A percentile compares a stretch with the other conserved stretches of the same genome.
Evolutionary conservation across 2,329 filamentous ascomycete genomes (phyloP).

Genomic region (Penicillium sp.): DNA sequence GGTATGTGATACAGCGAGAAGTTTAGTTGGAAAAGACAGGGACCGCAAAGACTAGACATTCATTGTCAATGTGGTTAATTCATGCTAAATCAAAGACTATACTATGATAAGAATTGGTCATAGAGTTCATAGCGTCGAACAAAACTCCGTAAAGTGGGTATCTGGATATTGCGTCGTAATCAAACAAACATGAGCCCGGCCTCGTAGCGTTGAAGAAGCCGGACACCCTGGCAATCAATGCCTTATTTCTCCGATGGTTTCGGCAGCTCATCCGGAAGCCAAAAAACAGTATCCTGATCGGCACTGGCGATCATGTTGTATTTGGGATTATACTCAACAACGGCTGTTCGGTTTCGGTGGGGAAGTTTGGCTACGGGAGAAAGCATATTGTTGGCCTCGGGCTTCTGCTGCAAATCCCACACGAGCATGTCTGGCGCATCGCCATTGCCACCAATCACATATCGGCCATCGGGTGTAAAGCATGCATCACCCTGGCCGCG

Average conservation of each 20-base stretch:
- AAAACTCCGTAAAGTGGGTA: not conserved
- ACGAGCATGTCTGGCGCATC: conserved; percentile 71
- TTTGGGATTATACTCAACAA: conserved; percentile 85
- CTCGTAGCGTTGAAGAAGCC: not conserved
- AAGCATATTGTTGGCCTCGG: conserved; percentile 56
- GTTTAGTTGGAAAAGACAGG: conserved; percentile 68
- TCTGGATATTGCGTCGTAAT: not conserved
- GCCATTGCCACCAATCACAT: conserved; percentile 76
- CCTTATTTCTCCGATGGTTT: conserved; percentile 35
- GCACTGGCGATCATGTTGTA: conserved; percentile 91
- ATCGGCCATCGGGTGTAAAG: conserved; percentile 87
- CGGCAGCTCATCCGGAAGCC: conserved; percentile 66
- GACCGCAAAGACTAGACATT: conserved; percentile 34
- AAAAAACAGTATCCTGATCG: conserved; percentile 79
- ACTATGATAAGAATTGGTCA: not conserved
- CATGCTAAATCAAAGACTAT: not conserved
- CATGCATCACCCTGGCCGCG: conserved; percentile 72
- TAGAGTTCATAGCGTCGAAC: not conserved
- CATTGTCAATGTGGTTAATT: not conserved
- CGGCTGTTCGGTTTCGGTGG: conserved; percentile 62
- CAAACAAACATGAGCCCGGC: not conserved
- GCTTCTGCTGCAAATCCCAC: conserved; percentile 73
- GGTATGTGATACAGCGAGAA: conserved; percentile 65
- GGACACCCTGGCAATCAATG: not conserved
- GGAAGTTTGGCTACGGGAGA: conserved; percentile 42